Evolutionary conservation across 768 basidiomycete genomes (phyloP).

Genomic region (Lactifluus subvellereus): DNA sequence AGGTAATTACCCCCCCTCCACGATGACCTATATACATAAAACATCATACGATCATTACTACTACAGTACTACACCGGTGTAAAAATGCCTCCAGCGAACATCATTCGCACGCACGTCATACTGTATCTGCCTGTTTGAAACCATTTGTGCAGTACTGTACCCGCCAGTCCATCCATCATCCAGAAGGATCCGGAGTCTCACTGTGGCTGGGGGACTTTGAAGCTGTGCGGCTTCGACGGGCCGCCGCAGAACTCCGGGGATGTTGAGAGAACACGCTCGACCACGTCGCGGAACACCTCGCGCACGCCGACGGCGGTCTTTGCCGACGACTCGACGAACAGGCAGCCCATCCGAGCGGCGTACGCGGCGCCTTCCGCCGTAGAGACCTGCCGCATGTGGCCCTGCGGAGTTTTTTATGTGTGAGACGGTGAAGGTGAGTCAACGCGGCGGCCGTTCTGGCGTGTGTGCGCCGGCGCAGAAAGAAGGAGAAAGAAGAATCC

Average conservation of each 20-base stretch:
- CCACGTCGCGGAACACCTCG: constrained; percentile 70
- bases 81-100: too few relatives aligned
- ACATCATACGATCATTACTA: too few relatives aligned
- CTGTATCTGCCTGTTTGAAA: too few relatives aligned
- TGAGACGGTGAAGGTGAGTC: neutral
- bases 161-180: too few relatives aligned
- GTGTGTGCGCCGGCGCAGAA: too few relatives aligned
- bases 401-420: constrained; percentile 39
- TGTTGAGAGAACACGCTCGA: constrained; percentile 73
- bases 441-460: too few relatives aligned
- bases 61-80: too few relatives aligned
- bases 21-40: too few relatives aligned
- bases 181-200: neutral
- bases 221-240: constrained; percentile 27
- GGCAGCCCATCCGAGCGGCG: constrained; percentile 71
- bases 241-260: constrained; percentile 72
- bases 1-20: too few relatives aligned
- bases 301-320: constrained; percentile 83
- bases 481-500: neutral
- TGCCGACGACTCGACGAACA: constrained; percentile 88
- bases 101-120: too few relatives aligned
- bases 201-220: constrained; percentile 21
- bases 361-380: constrained; percentile 72
- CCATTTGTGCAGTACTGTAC: too few relatives aligned
- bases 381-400: constrained; percentile 81